Base-by-base conservation (phyloP, 75 land plant genomes). In the Selaginella moellendorffii region DNA sequence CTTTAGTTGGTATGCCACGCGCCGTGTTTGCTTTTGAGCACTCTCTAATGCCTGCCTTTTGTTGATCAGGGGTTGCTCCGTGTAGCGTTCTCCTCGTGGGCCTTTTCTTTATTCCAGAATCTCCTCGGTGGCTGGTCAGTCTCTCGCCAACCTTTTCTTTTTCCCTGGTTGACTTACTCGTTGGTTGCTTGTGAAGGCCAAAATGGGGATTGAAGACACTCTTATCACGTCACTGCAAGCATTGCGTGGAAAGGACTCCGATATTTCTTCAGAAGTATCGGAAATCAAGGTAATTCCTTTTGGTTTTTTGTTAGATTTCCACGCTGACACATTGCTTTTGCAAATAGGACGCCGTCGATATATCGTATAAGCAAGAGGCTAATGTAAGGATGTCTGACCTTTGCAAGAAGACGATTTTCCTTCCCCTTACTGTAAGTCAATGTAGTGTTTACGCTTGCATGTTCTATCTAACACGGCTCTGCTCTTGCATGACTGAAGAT, bases 121-220 rank as follows among this genome's bases (percentile, higher is more conserved):
- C 87, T 14, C 96, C 96, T 18, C 80, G 96, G 72, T 90, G 96
- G 96, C 85, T 89, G 80, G 96, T 90, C 75, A 64, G 80, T 71
- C 65, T 24, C 24, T 54, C n/a, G n/a, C n/a, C n/a, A n/a, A n/a
- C n/a, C n/a, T n/a, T n/a, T n/a, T n/a, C n/a, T n/a, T n/a, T n/a
- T n/a, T n/a, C n/a, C n/a, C n/a, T n/a, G n/a, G n/a, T n/a, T n/a
- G n/a, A n/a, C 46, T 36, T 36, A 27, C 17, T 63, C 8, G 64
- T 52, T 2, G 9, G 19, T 25, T 65, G 20, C 23, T 67, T 27
- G 31, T 80, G 61, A 72, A 93, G 98, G 98, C 96, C 60, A 69
- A 5, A 79, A 76, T 26, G 77, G 81, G 62, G 96, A 81, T 21
- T 78, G 80, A 76, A 36, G 46, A 36, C 46, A 36, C 46, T 5